Evolutionary conservation across 345 rosid genomes (phyloP).

Genomic region (Eutrema yunnanense): DNA sequence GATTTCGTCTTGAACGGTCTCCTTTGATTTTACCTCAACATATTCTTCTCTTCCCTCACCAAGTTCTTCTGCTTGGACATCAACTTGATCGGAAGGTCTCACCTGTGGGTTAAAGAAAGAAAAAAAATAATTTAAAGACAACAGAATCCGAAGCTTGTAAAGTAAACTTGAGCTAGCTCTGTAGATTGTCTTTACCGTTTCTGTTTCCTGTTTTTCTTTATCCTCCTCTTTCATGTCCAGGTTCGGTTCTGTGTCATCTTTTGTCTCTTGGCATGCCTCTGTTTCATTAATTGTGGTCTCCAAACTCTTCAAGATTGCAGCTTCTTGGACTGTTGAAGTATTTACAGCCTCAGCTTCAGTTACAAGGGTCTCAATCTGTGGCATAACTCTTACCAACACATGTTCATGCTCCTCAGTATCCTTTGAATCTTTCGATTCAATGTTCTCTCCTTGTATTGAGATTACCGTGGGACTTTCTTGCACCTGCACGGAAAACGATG

Average conservation of each 20-base stretch:
- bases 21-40: background rate
- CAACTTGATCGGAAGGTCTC: constrained; percentile 1
- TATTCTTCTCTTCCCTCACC: constrained; percentile 5
- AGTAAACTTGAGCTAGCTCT: background rate
- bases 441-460: background rate
- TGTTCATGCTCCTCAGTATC: background rate
- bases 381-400: background rate
- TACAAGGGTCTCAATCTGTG: background rate
- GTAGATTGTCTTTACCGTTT: constrained; percentile 18
- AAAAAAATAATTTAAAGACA: background rate
- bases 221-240: background rate
- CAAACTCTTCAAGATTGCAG: background rate
- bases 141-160: background rate
- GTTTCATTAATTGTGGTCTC: background rate
- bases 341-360: background rate
- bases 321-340: background rate
- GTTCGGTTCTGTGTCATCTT: background rate
- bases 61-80: constrained; percentile 9
- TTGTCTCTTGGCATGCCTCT: background rate
- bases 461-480: background rate
- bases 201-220: constrained; percentile 18
- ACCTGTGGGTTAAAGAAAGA: constrained; percentile 25
- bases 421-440: background rate
- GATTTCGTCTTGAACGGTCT: background rate
- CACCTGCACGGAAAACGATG: background rate